Evolutionary conservation across 1,284 basidiomycete genomes (phyloP).

Genomic region (Moniliella sp.): DNA sequence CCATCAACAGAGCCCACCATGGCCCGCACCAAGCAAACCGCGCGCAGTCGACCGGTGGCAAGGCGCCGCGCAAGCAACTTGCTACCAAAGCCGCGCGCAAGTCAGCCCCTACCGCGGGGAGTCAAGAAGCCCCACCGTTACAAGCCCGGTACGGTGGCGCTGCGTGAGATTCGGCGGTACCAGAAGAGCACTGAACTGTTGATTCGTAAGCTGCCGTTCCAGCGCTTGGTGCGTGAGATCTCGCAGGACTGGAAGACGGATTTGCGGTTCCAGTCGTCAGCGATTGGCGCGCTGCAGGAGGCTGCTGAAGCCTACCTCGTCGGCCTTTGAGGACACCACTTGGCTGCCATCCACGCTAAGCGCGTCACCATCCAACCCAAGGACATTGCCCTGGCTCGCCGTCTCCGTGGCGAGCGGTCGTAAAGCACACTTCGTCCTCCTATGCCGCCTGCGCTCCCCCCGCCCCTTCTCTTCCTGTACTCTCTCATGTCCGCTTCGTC

Average conservation of each 20-base stretch:
- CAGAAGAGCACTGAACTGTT: conserved; percentile 34
- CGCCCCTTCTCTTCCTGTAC: too few species aligned
- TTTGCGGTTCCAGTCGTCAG: conserved; percentile 43
- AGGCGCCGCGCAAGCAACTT: conserved; percentile 42
- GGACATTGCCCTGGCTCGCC: too few species aligned
- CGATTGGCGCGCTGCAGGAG: conserved; percentile 48
- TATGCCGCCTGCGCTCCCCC: too few species aligned
- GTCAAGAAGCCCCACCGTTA: conserved; percentile 34
- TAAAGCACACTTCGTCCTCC: too few species aligned
- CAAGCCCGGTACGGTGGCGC: conserved; percentile 32
- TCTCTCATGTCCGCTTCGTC: too few species aligned
- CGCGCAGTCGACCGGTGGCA: conserved; percentile 60
- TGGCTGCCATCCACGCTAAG: too few species aligned
- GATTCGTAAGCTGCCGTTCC: conserved; percentile 38
- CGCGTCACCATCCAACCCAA: too few species aligned
- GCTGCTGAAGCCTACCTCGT: conserved; percentile 47
- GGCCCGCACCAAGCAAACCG: conserved; percentile 47
- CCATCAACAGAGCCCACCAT: too few species aligned
- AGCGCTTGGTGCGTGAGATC: conserved; percentile 51
- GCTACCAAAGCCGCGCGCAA: conserved; percentile 34
- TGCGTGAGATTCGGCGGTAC: conserved; percentile 34
- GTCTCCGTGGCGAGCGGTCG: too few species aligned
- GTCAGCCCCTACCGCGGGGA: conserved; percentile 31
- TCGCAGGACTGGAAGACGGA: conserved; percentile 62
- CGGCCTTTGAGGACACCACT: conserved; percentile 38